Base-by-base conservation (phyloP, 257 asterid species). In the Anisodus acutangulus region DNA sequence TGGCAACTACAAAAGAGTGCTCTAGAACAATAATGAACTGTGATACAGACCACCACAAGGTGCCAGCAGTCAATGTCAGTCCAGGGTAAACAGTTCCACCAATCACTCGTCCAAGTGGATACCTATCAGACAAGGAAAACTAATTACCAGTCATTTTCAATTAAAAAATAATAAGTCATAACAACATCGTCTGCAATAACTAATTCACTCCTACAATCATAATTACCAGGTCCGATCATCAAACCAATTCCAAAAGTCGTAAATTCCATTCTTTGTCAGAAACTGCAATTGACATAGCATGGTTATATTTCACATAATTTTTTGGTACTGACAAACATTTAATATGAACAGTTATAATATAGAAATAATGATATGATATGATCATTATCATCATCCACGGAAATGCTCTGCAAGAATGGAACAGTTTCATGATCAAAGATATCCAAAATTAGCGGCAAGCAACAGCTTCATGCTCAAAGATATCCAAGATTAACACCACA, bases 21-120 rank as follows among this genome's bases (percentile, higher is more conserved):
- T 58, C 74, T 9, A 37, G 66, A 68, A 76, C 12, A 71, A 80
- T 31, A 83, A 84, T 17, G 57, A 82, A 60, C 12, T 15, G 58
- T 66, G 51, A 43, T 58, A 80, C 89, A 37, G 79, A 94, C 98
- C 95, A 84, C 98, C 98, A 97, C 89, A 95, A 88, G 69, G 97
- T 88, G 84, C 99, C 99, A 41, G 99, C 99, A 80, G 99, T 97
- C 92, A 97, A 84, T 9, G 97, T 97, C 83, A 97, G 94, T 70
- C 99, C 99, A 47, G 99, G 99, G 90, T 95, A 97, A 85, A 97
- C 98, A 81, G 99, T 97, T 87, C 99, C 99, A 47, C 99, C 99
- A 86, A 97, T 93, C 87, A 97, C 99, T 72, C 99, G 96, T 82
- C 98, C 99, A 79, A 97, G 99, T 35, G 99, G 99, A 89, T 97